Evolutionary conservation across 345 rosid species (phyloP).

Genomic region (Gossypioides kirkii): DNA sequence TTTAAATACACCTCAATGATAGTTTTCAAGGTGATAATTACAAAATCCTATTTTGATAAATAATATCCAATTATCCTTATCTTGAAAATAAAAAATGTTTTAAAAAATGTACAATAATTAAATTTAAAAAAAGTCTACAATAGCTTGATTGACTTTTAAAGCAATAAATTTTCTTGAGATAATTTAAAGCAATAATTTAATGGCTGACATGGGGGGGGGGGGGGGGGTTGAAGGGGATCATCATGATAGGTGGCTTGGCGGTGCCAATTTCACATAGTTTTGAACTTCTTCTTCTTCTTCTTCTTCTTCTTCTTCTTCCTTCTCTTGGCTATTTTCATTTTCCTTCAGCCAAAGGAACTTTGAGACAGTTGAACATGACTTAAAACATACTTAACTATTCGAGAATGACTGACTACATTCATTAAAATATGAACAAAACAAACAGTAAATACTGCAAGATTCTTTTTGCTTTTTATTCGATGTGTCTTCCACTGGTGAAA

Average conservation of each 20-base stretch:
- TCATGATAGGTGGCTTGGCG: not conserved
- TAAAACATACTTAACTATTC: not conserved
- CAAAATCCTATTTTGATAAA: too few relatives aligned
- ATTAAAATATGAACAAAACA: not conserved
- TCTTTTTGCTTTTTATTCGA: slow-evolving; percentile 4
- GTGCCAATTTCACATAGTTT: not conserved
- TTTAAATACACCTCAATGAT: too few relatives aligned
- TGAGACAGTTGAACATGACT: not conserved
- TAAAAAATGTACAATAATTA: not conserved
- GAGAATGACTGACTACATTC: too few relatives aligned
- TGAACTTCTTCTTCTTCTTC: not conserved
- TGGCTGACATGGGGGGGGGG: not conserved
- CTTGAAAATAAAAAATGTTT: too few relatives aligned
- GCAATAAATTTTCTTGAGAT: not conserved
- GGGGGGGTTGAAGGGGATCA: not conserved
- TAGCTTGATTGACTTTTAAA: not conserved
- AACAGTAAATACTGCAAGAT: not conserved
- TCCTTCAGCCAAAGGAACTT: not conserved
- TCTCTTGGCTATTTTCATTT: not conserved
- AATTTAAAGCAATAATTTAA: not conserved
- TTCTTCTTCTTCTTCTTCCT: not conserved
- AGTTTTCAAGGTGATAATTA: too few relatives aligned
- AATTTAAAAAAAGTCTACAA: too few relatives aligned
- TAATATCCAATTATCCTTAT: too few relatives aligned
- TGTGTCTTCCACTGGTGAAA: not conserved